Evolutionary conservation across 2,329 filamentous ascomycete genomes (phyloP).

Genomic region (Diaporthe sp.): DNA sequence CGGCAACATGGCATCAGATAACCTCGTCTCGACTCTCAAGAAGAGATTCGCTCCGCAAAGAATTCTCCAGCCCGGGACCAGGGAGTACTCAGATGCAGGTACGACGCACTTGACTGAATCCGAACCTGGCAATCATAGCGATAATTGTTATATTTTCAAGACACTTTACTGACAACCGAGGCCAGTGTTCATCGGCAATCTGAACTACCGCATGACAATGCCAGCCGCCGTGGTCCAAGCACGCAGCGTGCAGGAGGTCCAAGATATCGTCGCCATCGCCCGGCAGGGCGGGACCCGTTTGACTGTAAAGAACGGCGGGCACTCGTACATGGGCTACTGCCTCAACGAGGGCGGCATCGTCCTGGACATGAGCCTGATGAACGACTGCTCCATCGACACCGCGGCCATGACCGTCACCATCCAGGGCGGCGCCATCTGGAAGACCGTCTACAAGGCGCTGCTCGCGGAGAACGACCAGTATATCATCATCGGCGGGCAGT

Average conservation of each 20-base stretch:
- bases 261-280: neutral
- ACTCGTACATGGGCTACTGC: neutral
- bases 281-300: neutral
- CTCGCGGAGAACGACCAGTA: neutral
- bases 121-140: neutral
- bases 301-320: neutral
- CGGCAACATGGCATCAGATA: neutral
- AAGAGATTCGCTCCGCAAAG: neutral
- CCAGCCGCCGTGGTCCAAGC: neutral
- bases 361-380: slow-evolving; percentile 3
- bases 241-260: neutral
- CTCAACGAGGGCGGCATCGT: neutral
- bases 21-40: neutral
- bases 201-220: neutral
- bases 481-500: neutral
- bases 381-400: slow-evolving; percentile 2
- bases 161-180: neutral
- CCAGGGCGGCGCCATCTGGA: neutral
- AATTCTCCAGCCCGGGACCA: neutral
- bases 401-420: neutral
- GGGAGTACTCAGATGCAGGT: neutral
- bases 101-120: neutral
- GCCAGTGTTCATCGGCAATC: neutral
- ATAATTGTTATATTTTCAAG: neutral
- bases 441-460: neutral